Base-by-base conservation (phyloP, 176 grass and related monocot genomes). In the Carex kokanica region DNA sequence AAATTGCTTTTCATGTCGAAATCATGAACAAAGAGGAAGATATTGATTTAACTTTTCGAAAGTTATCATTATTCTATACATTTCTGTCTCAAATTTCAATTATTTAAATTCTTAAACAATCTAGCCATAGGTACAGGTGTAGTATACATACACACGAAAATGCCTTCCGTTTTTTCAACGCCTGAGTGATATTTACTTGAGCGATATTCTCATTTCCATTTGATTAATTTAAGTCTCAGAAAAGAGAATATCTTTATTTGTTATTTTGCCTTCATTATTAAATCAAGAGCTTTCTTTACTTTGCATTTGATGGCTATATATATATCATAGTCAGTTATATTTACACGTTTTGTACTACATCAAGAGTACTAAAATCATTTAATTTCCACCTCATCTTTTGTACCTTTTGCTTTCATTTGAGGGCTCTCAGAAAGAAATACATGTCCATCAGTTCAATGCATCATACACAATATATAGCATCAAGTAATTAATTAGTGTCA, bases 361-460 rank as follows among this genome's bases (percentile, higher is more conserved):
- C 70, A 54, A 52, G 31, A 47, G 5, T 72, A 72, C 17, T 47
- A 55, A 74, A 17, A 54, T 31, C 14, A 25, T 74, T 54, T 29
- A 11, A 75, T 75, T 75, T 75, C 24, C 41, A 4, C 2, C 20
- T 11, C 6, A 71, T 43, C 8, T n/a, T 12, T 41, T 41, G 67
- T 21, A 21, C 36, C 67, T 67, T 67, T 67, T 67, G 64, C 70
- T 74, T 51, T 74, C 38, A 74, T 52, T 25, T 51, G 70, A 43
- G 36, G 70, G n/a, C n/a, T 74, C 43, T 52, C 1, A 6, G n/a
- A 74, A 74, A 51, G 70, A 24, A 51, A 51, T 74, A 5, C 1
- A 43, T 6, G n/a, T 47, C 17, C 18, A 49, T 73, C 25, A 65
- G 12, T 65, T 31, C 4, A 15, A 8, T 20, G 64, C 64, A 67